Percentiles rank a stretch among this genome's conserved stretches.
Evolutionary conservation across 768 basidiomycete genomes (phyloP).

Genomic region (Paxillus rubicundulus): DNA sequence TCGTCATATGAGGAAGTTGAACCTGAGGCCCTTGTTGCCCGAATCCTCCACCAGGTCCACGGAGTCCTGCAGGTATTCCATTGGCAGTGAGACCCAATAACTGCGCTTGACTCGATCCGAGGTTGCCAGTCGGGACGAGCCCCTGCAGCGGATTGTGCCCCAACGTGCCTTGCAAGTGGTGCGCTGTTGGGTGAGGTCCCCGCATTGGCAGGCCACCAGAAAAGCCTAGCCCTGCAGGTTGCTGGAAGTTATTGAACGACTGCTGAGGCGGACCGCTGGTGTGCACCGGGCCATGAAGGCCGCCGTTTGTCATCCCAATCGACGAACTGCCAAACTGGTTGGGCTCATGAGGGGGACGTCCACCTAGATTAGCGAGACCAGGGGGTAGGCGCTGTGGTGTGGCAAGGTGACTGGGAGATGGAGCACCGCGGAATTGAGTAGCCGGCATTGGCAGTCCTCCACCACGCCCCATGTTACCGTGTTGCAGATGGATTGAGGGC

Average conservation of each 20-base stretch:
- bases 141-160: conserved; percentile 50
- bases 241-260: conserved; percentile 53
- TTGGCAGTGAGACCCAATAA: conserved; percentile 46
- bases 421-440: conserved; percentile 65
- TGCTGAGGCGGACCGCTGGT: conserved; percentile 45
- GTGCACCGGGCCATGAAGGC: conserved; percentile 47
- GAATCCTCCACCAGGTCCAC: conserved; percentile 45
- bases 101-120: conserved; percentile 50
- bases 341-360: conserved; percentile 77
- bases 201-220: conserved; percentile 45
- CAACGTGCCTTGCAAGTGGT: conserved; percentile 48
- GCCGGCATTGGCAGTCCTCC: conserved; percentile 56
- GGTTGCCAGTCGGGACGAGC: conserved; percentile 49
- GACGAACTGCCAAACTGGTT: conserved; percentile 50
- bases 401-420: conserved; percentile 56
- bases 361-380: conserved; percentile 79
- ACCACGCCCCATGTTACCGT: conserved; percentile 47
- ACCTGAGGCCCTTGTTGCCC: conserved; percentile 32
- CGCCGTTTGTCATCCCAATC: conserved; percentile 46
- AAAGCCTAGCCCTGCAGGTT: conserved; percentile 44
- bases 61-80: conserved; percentile 43
- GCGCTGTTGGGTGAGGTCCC: conserved; percentile 43
- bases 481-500: conserved; percentile 52
- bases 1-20: conserved; percentile 28
- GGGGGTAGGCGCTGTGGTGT: conserved; percentile 68